Percentiles rank a stretch among this genome's conserved stretches.
These are phyloP conservation scores for Vicia sativa DNA, from an alignment of 306 rosid genomes.

Conservation along the genomic window DNA sequence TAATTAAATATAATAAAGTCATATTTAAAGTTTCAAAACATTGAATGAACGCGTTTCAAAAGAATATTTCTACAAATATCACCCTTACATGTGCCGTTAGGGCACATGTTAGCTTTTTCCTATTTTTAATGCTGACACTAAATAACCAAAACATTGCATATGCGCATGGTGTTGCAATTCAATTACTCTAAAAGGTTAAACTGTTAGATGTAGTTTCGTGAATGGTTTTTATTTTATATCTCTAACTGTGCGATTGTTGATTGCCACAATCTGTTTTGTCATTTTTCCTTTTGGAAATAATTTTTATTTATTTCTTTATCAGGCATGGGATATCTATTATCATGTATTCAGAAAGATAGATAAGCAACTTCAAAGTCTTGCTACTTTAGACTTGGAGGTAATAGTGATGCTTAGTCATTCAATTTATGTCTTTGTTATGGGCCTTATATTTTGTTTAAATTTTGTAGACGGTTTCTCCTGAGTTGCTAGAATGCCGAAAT, in stretches of 20 bases:
- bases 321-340: conserved; percentile 53
- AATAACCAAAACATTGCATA: not conserved
- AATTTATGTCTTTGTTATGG: conserved; percentile 18
- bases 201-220: not conserved
- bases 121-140: not conserved
- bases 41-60: too few relatives aligned
- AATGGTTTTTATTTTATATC: conserved; percentile 1
- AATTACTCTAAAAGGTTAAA: not conserved
- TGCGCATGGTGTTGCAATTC: not conserved
- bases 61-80: too few relatives aligned
- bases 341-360: too few relatives aligned
- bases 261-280: conserved; percentile 5
- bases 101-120: too few relatives aligned
- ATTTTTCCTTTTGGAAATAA: conserved; percentile 31
- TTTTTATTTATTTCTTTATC: conserved; percentile 39
- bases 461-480: conserved; percentile 15
- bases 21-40: too few relatives aligned
- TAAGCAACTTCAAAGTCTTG: too few relatives aligned
- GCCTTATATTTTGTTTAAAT: conserved; percentile 38
- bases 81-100: too few relatives aligned
- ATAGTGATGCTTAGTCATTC: conserved; percentile 28
- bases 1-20: too few relatives aligned
- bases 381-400: conserved; percentile 40
- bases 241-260: conserved; percentile 7
- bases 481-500: too few relatives aligned